Conservation (phyloP, 352 stramenopile genomes). For the Phytopythium cucurbitacearum region DNA sequence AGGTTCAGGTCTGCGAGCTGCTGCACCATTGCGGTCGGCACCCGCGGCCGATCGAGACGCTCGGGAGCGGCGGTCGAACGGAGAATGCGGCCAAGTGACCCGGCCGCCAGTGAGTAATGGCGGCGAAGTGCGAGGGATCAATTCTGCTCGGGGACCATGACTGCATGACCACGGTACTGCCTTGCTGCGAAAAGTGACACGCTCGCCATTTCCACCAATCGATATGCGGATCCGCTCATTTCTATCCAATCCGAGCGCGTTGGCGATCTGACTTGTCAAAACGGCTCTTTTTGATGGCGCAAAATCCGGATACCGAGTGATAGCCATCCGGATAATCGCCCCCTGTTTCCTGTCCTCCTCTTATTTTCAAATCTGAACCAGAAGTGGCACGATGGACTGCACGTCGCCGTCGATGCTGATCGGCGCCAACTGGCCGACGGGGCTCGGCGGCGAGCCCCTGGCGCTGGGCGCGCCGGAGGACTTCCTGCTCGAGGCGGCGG, state of each 20-base stretch:
- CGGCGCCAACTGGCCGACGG: slow-evolving; percentile 42
- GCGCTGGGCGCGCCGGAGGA: slow-evolving; percentile 18
- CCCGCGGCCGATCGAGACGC: slow-evolving; percentile 1
- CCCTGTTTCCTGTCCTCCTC: not conserved
- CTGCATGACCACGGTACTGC: no score
- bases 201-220: no score
- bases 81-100: not conserved
- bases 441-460: slow-evolving; percentile 24
- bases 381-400: slow-evolving; percentile 46
- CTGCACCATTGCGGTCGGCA: no score
- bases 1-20: no score
- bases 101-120: not conserved
- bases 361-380: not conserved
- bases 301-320: no score
- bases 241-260: not conserved
- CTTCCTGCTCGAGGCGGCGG: not conserved
- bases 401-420: slow-evolving; percentile 70
- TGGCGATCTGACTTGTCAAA: not conserved
- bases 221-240: not conserved
- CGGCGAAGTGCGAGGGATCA: no score
- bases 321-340: not conserved
- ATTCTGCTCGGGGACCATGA: no score
- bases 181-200: no score
- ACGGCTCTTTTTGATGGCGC: not conserved
- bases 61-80: slow-evolving; percentile 2